Percentiles rank a stretch among this genome's conserved stretches.
phyloP scores from a whole-genome alignment of 768 basidiomycete genomes.

The Serendipita sp. region DNA sequence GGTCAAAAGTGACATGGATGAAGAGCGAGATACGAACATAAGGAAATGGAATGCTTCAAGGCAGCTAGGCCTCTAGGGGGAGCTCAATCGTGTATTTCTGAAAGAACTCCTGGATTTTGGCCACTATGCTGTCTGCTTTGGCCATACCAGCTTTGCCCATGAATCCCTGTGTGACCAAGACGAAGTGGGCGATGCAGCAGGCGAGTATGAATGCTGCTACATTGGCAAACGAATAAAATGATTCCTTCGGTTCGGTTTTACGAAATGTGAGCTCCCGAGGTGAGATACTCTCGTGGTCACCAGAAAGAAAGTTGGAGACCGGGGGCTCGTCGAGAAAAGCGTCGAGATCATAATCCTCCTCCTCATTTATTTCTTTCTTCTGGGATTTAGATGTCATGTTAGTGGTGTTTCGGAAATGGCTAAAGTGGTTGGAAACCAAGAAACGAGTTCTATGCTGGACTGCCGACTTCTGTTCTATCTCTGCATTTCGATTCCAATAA shows the following conservation, averaged over 20 bases:
- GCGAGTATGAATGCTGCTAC: not conserved
- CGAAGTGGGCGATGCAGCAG: not conserved
- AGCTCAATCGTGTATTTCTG: not conserved
- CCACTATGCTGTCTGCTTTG: not conserved
- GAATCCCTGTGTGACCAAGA: conserved; percentile 2
- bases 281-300: not conserved
- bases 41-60: not conserved
- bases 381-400: too few relatives aligned
- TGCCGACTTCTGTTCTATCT: too few relatives aligned
- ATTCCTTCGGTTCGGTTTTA: not conserved
- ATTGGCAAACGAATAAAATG: not conserved
- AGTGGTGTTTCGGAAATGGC: too few relatives aligned
- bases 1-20: too few relatives aligned
- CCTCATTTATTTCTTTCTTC: too few relatives aligned
- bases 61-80: not conserved
- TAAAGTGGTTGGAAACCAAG: too few relatives aligned
- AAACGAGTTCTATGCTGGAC: too few relatives aligned
- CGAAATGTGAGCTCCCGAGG: conserved; percentile 3
- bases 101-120: not conserved
- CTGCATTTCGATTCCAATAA: too few relatives aligned
- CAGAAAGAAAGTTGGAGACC: not conserved
- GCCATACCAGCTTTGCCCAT: not conserved
- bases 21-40: too few relatives aligned
- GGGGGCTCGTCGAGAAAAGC: not conserved
- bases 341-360: conserved; percentile 3